These are phyloP conservation scores for Gleditsia sinensis DNA, from an alignment of 306 rosid genomes.

Conservation along the genomic window DNA sequence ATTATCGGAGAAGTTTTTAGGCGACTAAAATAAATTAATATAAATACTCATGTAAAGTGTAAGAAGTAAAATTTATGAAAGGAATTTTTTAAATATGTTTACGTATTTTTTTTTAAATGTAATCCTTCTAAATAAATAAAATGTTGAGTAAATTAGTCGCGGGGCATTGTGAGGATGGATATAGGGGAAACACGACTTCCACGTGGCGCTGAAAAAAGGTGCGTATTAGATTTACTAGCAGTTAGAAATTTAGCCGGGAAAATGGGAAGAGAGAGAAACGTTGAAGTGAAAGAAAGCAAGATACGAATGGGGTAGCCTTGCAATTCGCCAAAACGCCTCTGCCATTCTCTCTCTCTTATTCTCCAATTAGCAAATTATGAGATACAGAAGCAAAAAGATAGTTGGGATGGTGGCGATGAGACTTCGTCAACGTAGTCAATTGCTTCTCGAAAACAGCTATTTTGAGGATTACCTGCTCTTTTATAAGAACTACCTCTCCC, in stretches of 20 bases:
- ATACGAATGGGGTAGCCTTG: conserved; percentile 37
- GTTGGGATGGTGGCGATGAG: background rate
- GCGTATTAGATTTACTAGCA: too few species aligned
- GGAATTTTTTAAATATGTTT: too few species aligned
- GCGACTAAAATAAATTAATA: too few species aligned
- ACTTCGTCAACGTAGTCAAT: conserved; percentile 46
- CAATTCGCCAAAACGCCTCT: conserved; percentile 26
- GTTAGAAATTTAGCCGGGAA: conserved; percentile 14
- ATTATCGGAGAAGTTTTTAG: too few species aligned
- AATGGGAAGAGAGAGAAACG: conserved; percentile 7
- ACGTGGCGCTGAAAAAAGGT: too few species aligned
- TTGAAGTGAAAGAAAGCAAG: background rate
- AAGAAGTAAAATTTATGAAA: too few species aligned
- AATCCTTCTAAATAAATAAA: too few species aligned
- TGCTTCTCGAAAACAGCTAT: conserved; percentile 21
- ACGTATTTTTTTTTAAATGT: too few species aligned
- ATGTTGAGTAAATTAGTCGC: too few species aligned
- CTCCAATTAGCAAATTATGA: conserved; percentile 28
- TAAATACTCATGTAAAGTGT: too few species aligned
- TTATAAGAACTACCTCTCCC: conserved; percentile 30
- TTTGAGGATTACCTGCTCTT: conserved; percentile 40
- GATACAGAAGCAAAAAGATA: background rate
- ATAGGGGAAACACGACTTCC: too few species aligned
- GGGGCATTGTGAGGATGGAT: too few species aligned
- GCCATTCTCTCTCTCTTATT: background rate